phyloP scores from a whole-genome alignment of 257 asterid genomes.

The Fraxinus excelsior region DNA sequence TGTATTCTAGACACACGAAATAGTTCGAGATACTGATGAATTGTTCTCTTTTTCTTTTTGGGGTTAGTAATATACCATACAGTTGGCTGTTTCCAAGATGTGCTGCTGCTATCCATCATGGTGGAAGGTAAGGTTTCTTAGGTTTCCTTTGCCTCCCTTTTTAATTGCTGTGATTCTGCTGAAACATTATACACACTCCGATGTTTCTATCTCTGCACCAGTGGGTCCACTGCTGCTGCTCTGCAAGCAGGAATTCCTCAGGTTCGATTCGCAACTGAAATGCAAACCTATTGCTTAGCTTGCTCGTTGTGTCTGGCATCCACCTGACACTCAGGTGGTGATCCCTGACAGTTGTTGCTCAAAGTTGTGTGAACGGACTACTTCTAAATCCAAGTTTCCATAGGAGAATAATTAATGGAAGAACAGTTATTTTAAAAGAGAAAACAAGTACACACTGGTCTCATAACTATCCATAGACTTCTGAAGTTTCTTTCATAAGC shows the following conservation, averaged over 20 bases:
- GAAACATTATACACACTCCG: constrained; percentile 15
- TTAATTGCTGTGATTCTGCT: constrained; percentile 2
- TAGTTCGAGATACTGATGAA: constrained; percentile 19
- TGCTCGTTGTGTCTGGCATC: constrained; percentile 5
- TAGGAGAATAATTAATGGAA: background rate
- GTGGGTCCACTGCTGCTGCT: constrained; percentile 97
- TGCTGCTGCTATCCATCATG: constrained; percentile 89
- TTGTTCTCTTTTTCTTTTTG: constrained; percentile 17
- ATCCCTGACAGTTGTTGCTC: constrained; percentile 16
- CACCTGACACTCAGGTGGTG: background rate
- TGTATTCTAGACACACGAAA: constrained; percentile 6
- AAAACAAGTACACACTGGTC: background rate
- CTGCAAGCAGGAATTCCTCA: constrained; percentile 88
- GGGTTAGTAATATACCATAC: constrained; percentile 68
- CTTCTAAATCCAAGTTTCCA: background rate
- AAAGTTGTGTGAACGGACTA: background rate
- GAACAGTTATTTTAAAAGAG: background rate
- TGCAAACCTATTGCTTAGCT: constrained; percentile 11
- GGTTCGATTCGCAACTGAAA: constrained; percentile 48
- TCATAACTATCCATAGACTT: background rate
- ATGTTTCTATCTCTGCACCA: constrained; percentile 34
- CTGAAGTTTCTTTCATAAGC: constrained; percentile 16
- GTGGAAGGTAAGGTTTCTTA: constrained; percentile 74
- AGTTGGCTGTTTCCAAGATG: constrained; percentile 87
- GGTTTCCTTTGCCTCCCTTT: constrained; percentile 6